Percentiles rank a stretch among this genome's conserved stretches.
Conservation (phyloP, 306 rosid species). For the Quercus gilva region DNA sequence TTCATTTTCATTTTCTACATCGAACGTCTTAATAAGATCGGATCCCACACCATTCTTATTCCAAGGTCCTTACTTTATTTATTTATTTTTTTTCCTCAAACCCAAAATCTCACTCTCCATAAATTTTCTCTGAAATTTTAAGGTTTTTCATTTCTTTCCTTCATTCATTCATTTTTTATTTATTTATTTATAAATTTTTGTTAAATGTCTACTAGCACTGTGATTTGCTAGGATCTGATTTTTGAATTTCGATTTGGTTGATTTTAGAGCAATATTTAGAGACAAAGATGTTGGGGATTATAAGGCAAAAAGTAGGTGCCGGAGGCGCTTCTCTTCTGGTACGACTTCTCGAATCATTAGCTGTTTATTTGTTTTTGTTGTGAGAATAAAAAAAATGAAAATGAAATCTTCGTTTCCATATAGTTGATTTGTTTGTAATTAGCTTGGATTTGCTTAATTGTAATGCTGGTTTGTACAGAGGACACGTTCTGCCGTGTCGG, state of each 20-base stretch:
- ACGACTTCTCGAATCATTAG: neutral
- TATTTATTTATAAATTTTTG: no score
- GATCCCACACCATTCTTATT: no score
- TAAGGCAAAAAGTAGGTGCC: constrained; percentile 54
- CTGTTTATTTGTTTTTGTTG: neutral
- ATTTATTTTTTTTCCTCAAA: no score
- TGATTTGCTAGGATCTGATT: neutral
- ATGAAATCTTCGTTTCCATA: neutral
- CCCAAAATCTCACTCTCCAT: no score
- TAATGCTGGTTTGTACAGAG: constrained; percentile 31
- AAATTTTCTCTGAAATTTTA: no score
- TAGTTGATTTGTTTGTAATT: neutral
- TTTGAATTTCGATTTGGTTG: neutral
- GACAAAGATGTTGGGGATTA: constrained; percentile 59
- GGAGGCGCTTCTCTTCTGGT: constrained; percentile 46
- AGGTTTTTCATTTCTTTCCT: no score
- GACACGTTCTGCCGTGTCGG: constrained; percentile 55
- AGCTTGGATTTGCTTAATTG: neutral
- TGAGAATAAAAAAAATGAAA: no score
- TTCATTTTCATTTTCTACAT: no score
- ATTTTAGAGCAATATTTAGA: constrained; percentile 7
- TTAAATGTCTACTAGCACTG: neutral
- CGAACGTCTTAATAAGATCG: no score
- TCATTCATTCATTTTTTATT: no score
- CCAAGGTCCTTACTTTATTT: no score